Percentiles rank a stretch among this genome's conserved stretches.
Evolutionary conservation across 2,329 filamentous ascomycete species (phyloP).

Genomic region (Aspergillus ochraceus): DNA sequence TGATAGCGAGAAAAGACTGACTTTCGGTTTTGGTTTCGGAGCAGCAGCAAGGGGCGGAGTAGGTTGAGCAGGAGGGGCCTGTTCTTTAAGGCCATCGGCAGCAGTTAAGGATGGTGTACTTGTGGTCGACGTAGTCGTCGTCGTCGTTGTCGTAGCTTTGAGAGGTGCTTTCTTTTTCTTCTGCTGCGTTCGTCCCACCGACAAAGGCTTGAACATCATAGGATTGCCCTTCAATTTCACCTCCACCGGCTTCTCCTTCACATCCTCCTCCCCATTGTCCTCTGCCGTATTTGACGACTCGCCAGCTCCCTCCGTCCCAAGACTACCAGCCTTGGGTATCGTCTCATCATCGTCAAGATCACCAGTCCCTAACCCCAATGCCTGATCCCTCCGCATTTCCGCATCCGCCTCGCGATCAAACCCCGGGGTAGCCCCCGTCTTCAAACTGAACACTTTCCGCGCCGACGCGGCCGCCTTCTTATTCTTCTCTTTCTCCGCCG

Average conservation of each 20-base stretch:
- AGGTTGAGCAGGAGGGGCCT: conserved; percentile 10
- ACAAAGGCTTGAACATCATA: conserved; percentile 85
- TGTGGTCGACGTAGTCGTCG: conserved; percentile 15
- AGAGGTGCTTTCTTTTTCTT: conserved; percentile 60
- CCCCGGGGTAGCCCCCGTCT: conserved; percentile 78
- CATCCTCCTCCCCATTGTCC: conserved; percentile 4
- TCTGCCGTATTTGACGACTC: conserved; percentile 8
- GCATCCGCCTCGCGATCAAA: conserved; percentile 66
- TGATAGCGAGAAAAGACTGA: conserved; percentile 46
- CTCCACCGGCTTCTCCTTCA: conserved; percentile 27
- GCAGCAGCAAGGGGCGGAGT: conserved; percentile 12
- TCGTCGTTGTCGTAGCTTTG: conserved; percentile 27
- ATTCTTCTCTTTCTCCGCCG: conserved; percentile 17
- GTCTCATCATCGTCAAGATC: conserved; percentile 34
- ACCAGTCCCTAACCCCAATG: conserved; percentile 17
- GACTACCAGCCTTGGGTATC: conserved; percentile 28
- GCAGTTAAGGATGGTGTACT: conserved; percentile 18
- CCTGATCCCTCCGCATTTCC: conserved; percentile 33
- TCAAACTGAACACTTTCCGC: conserved; percentile 67
- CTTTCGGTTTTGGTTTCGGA: conserved; percentile 40
- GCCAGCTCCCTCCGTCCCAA: conserved; percentile 11
- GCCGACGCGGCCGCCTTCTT: conserved; percentile 41
- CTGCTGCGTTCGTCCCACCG: conserved; percentile 72
- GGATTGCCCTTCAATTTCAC: conserved; percentile 68
- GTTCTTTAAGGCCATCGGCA: conserved; percentile 13